Evolutionary conservation across 495 filamentous ascomycete genomes (phyloP), one percentile per base, ranked within the genome.

Genomic region (Penicillium atrosanguineum): DNA sequence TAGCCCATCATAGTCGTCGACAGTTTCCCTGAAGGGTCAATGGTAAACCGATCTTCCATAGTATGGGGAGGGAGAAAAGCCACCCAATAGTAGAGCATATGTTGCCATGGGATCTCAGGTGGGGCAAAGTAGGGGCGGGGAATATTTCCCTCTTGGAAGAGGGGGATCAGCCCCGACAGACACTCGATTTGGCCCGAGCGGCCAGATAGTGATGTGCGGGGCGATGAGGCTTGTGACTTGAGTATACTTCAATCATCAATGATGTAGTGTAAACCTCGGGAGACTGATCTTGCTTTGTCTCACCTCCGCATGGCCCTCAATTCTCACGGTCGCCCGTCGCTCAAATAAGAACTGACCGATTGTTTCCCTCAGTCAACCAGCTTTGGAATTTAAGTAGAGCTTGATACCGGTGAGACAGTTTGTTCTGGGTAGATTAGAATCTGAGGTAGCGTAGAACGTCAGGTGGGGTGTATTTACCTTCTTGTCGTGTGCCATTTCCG

Each of bases 401-500:
- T 60, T 82, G 82, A 61, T 75, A 84, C 26, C 91, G 87, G 74
- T 96, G 91, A 16, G 88, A 92, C 55, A 96, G 82, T 58, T 79
- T 79, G 72, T 96, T 96, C 85, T 71, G 50, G 11, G 11, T 42
- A 19, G 28, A 28, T 61, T 40, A 62, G 46, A 42, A 15, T 2
- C 18, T 4, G 19, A 7, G 16, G 6, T 21, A 26, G 29, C 4
- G 75, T 76, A 25, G 56, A 23, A 1, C 25, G 5, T 16, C 15
- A 43, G 28, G 28, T 15, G 3, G 34, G 16, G 28, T 21, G 6
- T 11, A 41, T 38, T 16, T 44, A 70, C 68, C 61, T 96, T 96
- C 67, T 85, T 83, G 18, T 65, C 75, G 71, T 88, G 86, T 46
- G 87, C 84, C 92, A 96, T 96, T 73, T 96, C 91, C 23, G 91